Conservation (phyloP, 2,329 filamentous ascomycete genomes). For the Aureobasidium vineae region DNA sequence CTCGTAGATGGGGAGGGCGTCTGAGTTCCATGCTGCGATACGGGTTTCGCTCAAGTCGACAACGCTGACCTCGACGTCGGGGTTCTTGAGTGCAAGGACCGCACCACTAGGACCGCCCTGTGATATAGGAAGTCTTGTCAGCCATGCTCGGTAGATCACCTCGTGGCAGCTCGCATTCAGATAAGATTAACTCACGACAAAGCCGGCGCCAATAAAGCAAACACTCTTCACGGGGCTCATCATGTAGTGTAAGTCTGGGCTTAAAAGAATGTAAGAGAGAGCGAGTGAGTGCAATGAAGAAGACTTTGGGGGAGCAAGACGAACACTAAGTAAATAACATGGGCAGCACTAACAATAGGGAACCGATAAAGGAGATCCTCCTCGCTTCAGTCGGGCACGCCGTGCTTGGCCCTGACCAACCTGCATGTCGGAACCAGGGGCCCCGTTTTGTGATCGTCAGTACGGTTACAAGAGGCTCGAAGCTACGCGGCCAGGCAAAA, state of each 20-base stretch:
- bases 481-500: neutral
- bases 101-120: slow-evolving; percentile 65
- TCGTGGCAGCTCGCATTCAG: slow-evolving; percentile 17
- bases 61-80: slow-evolving; percentile 68
- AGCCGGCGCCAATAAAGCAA: slow-evolving; percentile 28
- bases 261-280: slow-evolving; percentile 8
- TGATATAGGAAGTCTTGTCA: neutral
- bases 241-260: neutral
- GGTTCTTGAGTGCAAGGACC: slow-evolving; percentile 71
- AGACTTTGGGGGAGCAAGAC: neutral
- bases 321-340: slow-evolving; percentile 5
- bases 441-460: neutral
- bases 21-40: slow-evolving; percentile 71
- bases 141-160: neutral
- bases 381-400: slow-evolving; percentile 2
- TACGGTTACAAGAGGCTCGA: neutral
- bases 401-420: neutral
- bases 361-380: slow-evolving; percentile 10
- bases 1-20: slow-evolving; percentile 72
- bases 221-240: slow-evolving; percentile 24
- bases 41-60: slow-evolving; percentile 66
- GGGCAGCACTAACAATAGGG: neutral
- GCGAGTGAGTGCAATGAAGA: slow-evolving; percentile 5
- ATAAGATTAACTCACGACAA: slow-evolving; percentile 27
- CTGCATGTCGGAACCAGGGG: neutral